Percentiles rank a stretch among this genome's conserved stretches.
Conservation (phyloP, 768 basidiomycete species). For the Rhodosporidiobolus sp. region DNA sequence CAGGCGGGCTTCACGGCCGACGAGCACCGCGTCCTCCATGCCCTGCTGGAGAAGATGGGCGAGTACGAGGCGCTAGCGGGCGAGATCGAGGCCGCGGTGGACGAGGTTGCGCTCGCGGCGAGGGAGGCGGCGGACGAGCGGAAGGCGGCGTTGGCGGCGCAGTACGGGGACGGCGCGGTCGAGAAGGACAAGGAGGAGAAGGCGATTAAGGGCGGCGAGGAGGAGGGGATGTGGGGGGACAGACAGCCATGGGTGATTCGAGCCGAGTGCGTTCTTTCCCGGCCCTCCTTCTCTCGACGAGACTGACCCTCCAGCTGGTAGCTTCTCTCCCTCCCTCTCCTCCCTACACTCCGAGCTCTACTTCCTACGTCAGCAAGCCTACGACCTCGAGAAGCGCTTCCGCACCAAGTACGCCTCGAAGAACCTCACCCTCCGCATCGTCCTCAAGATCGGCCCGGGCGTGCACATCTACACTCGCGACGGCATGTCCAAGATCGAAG, state of each 20-base stretch:
- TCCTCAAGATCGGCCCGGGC: constrained; percentile 9
- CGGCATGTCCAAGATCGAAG: constrained; percentile 18
- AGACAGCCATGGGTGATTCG: constrained; percentile 28
- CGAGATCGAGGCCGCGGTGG: constrained; percentile 53
- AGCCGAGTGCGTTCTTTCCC: constrained; percentile 2
- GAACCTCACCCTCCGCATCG: constrained; percentile 10
- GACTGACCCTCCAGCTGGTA: background rate
- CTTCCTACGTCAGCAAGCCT: background rate
- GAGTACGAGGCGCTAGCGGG: constrained; percentile 58
- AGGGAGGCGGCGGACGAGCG: constrained; percentile 44
- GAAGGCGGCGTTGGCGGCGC: constrained; percentile 12
- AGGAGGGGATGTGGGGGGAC: constrained; percentile 41
- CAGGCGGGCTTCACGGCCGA: background rate
- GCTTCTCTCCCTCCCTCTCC: constrained; percentile 15
- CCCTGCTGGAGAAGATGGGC: constrained; percentile 57
- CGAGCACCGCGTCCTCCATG: constrained; percentile 49
- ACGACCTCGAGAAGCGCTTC: background rate
- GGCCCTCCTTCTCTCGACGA: no score
- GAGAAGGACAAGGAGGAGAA: constrained; percentile 36
- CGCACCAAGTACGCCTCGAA: background rate
- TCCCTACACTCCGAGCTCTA: background rate
- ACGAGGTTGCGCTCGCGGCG: constrained; percentile 51
- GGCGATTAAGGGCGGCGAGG: background rate
- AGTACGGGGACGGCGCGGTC: constrained; percentile 11
- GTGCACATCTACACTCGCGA: background rate